A percentile compares a stretch with the other conserved stretches of the same genome.
Conservation (phyloP, 2,329 filamentous ascomycete genomes). For the Exophiala sideris region DNA sequence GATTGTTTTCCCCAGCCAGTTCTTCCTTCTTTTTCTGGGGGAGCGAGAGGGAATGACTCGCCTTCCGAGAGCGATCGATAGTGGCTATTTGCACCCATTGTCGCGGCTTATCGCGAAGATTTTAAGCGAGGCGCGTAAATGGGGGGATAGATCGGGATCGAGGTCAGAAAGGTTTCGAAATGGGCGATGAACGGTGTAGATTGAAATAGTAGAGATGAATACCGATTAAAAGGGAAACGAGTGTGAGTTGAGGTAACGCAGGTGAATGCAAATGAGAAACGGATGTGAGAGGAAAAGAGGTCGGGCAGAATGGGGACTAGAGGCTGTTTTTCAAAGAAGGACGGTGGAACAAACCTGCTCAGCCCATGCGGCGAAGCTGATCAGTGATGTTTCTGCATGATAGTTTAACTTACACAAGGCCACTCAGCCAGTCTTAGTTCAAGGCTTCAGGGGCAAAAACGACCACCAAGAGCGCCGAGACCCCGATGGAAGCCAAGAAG, state of each 20-base stretch:
- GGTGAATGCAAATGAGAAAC: neutral
- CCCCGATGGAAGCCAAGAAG: neutral
- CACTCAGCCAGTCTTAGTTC: too few relatives aligned
- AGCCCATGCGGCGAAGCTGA: neutral
- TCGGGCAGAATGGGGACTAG: neutral
- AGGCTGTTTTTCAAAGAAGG: neutral
- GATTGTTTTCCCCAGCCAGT: constrained; percentile 25
- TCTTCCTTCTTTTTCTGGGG: constrained; percentile 10
- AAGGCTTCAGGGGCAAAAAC: constrained; percentile 6
- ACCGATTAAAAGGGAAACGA: too few relatives aligned
- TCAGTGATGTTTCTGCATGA: neutral
- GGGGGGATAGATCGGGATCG: neutral
- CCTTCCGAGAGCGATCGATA: constrained; percentile 24
- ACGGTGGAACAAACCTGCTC: neutral
- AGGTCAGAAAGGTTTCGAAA: neutral
- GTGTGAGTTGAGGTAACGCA: too few relatives aligned
- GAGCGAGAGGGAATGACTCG: constrained; percentile 16
- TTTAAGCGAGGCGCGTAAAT: neutral
- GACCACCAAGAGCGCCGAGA: neutral
- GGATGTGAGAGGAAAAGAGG: neutral
- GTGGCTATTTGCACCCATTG: constrained; percentile 20
- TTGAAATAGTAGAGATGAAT: neutral
- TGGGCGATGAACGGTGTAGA: neutral
- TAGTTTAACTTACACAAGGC: too few relatives aligned
- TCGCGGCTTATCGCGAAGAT: neutral